A percentile compares a stretch with the other conserved stretches of the same genome.
phyloP scores from a whole-genome alignment of 768 basidiomycete species.

The Jaapia argillacea region DNA sequence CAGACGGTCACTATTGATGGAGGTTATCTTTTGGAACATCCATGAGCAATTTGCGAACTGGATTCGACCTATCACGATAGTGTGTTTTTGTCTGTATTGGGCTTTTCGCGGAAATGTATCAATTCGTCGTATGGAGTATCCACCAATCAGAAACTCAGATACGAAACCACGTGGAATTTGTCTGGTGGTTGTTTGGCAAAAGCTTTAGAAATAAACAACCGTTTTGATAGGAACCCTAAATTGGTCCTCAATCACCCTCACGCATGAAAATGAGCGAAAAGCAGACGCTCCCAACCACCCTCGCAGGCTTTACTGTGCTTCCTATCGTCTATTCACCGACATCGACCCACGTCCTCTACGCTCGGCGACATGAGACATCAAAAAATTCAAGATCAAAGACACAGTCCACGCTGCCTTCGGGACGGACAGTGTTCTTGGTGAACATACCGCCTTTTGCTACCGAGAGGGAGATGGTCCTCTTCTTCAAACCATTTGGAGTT shows the following conservation, averaged over 20 bases:
- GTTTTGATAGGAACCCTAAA: too few species aligned
- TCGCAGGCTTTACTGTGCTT: constrained; percentile 39
- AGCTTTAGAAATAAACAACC: too few species aligned
- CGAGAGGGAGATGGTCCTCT: constrained; percentile 61
- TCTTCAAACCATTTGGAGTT: constrained; percentile 74
- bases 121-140: too few species aligned
- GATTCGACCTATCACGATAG: not conserved
- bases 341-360: constrained; percentile 68
- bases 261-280: not conserved
- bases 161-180: too few species aligned
- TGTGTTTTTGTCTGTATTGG: not conserved
- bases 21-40: constrained; percentile 18
- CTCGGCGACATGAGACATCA: constrained; percentile 49
- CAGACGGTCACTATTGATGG: constrained; percentile 17
- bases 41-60: constrained; percentile 2
- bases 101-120: too few species aligned
- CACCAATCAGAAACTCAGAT: too few species aligned
- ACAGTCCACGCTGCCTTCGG: constrained; percentile 28
- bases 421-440: constrained; percentile 78
- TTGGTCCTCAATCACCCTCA: too few species aligned
- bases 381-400: constrained; percentile 25
- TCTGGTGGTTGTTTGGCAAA: too few species aligned
- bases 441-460: constrained; percentile 87
- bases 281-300: constrained; percentile 11
- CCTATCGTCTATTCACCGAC: constrained; percentile 27